phyloP scores from a whole-genome alignment of 2,329 filamentous ascomycete genomes.

The Cadophora sp. region DNA sequence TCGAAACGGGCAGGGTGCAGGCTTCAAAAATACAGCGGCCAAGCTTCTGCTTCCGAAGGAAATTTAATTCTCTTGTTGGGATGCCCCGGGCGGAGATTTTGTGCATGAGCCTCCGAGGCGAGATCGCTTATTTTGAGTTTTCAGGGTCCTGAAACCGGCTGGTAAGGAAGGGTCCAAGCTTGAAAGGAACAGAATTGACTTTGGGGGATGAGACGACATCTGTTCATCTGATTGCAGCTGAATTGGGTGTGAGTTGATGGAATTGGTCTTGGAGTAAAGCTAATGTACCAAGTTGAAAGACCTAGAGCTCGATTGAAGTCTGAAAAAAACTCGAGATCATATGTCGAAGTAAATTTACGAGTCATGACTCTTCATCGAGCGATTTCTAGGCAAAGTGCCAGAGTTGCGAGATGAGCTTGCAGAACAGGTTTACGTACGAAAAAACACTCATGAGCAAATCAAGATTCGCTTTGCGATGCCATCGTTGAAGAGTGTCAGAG shows the following conservation, averaged over 20 bases:
- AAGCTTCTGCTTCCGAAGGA: neutral
- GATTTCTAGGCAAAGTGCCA: no score
- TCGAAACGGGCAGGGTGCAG: conserved; percentile 3
- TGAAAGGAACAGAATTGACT: neutral
- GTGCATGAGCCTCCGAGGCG: neutral
- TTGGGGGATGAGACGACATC: conserved; percentile 6
- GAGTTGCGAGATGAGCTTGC: no score
- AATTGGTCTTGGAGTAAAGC: neutral
- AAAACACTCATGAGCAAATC: no score
- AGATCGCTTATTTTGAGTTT: conserved; percentile 5
- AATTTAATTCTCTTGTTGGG: no score
- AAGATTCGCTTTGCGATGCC: no score
- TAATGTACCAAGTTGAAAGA: no score
- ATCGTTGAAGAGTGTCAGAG: neutral
- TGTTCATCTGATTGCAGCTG: neutral
- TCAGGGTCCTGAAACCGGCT: conserved; percentile 2
- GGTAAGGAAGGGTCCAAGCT: neutral
- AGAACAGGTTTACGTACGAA: no score
- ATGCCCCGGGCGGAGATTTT: neutral
- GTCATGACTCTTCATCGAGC: neutral
- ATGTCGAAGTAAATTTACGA: neutral
- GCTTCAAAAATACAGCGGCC: neutral
- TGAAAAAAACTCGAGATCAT: neutral
- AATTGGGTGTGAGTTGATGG: neutral
- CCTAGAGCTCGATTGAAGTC: neutral